Evolutionary conservation across 75 land plant species (phyloP).

Genomic region (Larix kaempferi): DNA sequence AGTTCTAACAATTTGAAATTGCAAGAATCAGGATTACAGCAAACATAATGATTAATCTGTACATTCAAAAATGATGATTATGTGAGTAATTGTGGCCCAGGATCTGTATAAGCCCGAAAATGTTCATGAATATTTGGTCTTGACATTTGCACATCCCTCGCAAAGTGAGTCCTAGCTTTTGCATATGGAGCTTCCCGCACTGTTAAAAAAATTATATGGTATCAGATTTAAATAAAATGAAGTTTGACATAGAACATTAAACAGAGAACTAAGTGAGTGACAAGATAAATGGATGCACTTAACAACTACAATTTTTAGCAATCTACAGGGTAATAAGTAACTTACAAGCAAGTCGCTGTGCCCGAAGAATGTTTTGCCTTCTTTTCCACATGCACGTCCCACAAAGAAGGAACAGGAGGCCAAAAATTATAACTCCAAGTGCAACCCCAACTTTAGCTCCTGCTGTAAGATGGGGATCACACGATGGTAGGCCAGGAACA

Average conservation of each 20-base stretch:
- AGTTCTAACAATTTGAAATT: not conserved
- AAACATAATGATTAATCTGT: not conserved
- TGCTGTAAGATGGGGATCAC: slow-evolving; percentile 51
- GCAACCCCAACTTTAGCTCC: slow-evolving; percentile 69
- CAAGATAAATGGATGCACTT: not conserved
- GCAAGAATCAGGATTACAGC: not conserved
- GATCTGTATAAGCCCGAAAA: slow-evolving; percentile 38
- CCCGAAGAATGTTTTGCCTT: slow-evolving; percentile 76
- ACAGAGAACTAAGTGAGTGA: not conserved
- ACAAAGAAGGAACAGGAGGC: slow-evolving; percentile 33
- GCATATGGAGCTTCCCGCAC: slow-evolving; percentile 97
- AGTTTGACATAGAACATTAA: not conserved
- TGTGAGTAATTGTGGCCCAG: slow-evolving; percentile 49
- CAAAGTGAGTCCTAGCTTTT: slow-evolving; percentile 65
- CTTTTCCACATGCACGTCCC: slow-evolving; percentile 67
- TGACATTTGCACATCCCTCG: slow-evolving; percentile 78
- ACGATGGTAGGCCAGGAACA: slow-evolving; percentile 72
- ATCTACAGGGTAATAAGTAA: not conserved
- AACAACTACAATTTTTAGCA: not conserved
- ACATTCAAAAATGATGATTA: not conserved
- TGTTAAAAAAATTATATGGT: slow-evolving; percentile 34
- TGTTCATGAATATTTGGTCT: slow-evolving; percentile 41
- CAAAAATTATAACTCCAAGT: slow-evolving; percentile 29
- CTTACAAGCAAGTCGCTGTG: slow-evolving; percentile 64
- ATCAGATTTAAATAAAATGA: not conserved